Conservation (phyloP, 345 rosid species). For the Salix udensis region DNA sequence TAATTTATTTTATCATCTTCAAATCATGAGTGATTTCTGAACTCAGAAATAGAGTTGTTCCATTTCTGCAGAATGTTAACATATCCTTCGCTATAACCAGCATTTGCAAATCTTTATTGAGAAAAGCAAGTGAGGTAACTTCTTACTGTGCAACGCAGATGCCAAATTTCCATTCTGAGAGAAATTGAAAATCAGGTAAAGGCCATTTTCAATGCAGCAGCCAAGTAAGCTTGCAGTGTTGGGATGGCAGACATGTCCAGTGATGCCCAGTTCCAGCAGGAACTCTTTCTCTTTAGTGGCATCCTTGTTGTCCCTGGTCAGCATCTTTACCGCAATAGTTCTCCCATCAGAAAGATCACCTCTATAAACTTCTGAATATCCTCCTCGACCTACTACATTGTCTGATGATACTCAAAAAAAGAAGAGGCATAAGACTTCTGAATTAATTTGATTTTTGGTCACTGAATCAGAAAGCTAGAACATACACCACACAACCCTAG, state of each 20-base stretch:
- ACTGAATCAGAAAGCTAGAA: neutral
- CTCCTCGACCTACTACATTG: constrained; percentile 73
- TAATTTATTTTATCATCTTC: neutral
- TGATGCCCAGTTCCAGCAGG: constrained; percentile 74
- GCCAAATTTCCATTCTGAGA: constrained; percentile 76
- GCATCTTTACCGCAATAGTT: constrained; percentile 74
- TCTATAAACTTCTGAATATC: constrained; percentile 86
- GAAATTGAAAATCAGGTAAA: constrained; percentile 70
- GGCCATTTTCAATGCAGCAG: constrained; percentile 83
- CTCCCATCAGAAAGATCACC: constrained; percentile 76
- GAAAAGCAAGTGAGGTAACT: neutral
- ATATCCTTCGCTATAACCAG: neutral
- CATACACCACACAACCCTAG: neutral
- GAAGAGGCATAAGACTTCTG: neutral
- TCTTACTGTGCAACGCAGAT: constrained; percentile 71
- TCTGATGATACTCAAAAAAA: constrained; percentile 38
- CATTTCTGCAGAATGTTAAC: neutral
- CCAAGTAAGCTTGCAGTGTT: constrained; percentile 79
- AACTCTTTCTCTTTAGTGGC: constrained; percentile 78
- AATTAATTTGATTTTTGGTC: neutral
- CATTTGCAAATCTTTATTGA: neutral
- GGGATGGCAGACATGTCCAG: constrained; percentile 80
- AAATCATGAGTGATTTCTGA: neutral
- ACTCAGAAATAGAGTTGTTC: neutral
- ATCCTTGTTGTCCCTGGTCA: constrained; percentile 71